Evolutionary conservation across 208 protist species (phyloP).

Genomic region (Angomonas deanei): DNA sequence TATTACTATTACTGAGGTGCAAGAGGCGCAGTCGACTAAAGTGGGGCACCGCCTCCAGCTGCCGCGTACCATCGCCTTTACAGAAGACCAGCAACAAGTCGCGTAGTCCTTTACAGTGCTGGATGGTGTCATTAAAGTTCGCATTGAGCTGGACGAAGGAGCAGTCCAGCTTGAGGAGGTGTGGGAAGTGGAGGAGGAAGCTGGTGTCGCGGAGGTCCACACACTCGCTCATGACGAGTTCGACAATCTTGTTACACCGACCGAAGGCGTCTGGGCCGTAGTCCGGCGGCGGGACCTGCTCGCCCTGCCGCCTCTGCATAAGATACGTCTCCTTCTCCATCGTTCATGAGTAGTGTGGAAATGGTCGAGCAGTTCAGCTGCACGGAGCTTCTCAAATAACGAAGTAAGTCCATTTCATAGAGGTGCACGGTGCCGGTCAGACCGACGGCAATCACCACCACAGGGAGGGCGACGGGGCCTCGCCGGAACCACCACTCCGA

Average conservation of each 20-base stretch:
- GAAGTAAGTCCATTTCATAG: not conserved
- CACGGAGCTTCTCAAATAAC: not conserved
- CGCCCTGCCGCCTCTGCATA: not conserved
- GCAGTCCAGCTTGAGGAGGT: not conserved
- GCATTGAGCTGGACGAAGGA: not conserved
- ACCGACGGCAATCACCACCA: not conserved
- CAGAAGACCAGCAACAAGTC: not conserved
- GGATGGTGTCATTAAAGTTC: not conserved
- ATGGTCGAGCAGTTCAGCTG: not conserved
- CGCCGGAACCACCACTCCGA: not conserved
- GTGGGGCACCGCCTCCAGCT: not conserved
- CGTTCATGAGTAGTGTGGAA: not conserved
- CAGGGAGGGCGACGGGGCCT: not conserved
- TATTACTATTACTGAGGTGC: not conserved
- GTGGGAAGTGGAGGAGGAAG: not conserved
- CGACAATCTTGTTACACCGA: not conserved
- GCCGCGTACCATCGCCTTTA: not conserved
- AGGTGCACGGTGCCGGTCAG: not conserved
- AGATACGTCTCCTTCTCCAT: not conserved
- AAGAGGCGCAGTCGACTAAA: not conserved
- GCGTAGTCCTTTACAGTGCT: not conserved
- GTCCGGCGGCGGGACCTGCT: not conserved
- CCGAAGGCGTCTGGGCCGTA: not conserved
- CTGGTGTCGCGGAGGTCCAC: not conserved
- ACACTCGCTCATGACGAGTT: slow-evolving; percentile 3